Evolutionary conservation across 352 stramenopile genomes (phyloP).

Genomic region (Thalassiosira mediterranea): DNA sequence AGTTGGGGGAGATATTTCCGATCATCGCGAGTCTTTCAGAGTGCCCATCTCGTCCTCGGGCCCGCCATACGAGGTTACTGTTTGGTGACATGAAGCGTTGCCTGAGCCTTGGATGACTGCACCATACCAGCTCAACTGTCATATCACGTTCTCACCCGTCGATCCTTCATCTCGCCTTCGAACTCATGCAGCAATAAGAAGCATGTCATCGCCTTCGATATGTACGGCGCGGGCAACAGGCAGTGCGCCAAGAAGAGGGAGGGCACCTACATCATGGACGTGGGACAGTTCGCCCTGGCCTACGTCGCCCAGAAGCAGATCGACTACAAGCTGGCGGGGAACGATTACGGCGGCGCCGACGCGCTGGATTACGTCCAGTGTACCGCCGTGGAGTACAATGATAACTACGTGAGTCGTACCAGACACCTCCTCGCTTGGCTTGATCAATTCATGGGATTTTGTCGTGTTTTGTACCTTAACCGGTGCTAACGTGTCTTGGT

Average conservation of each 20-base stretch:
- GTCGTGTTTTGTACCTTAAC: too few species aligned
- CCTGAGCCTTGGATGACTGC: too few species aligned
- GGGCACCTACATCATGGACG: conserved; percentile 42
- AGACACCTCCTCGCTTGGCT: too few species aligned
- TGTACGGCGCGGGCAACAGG: conserved; percentile 45
- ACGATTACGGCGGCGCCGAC: conserved; percentile 37
- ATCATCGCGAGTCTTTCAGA: too few species aligned
- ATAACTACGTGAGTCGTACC: conserved; percentile 32
- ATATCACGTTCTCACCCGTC: not conserved
- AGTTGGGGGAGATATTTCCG: too few species aligned
- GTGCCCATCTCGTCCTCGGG: too few species aligned
- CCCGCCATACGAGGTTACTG: too few species aligned
- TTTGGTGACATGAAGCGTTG: not conserved
- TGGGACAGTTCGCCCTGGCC: conserved; percentile 37
- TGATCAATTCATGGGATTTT: not conserved
- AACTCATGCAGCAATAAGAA: conserved; percentile 40
- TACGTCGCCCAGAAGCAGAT: conserved; percentile 42
- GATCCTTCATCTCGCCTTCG: not conserved
- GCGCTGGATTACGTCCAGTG: conserved; percentile 36
- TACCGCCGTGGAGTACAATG: conserved; percentile 33
- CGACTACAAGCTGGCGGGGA: conserved; percentile 33
- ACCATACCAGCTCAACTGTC: not conserved
- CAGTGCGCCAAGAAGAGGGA: conserved; percentile 31
- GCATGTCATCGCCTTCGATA: conserved; percentile 42
- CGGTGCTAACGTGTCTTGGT: too few species aligned